phyloP scores from a whole-genome alignment of 805 yeast species.

The Kazachstania kunashirensis region DNA sequence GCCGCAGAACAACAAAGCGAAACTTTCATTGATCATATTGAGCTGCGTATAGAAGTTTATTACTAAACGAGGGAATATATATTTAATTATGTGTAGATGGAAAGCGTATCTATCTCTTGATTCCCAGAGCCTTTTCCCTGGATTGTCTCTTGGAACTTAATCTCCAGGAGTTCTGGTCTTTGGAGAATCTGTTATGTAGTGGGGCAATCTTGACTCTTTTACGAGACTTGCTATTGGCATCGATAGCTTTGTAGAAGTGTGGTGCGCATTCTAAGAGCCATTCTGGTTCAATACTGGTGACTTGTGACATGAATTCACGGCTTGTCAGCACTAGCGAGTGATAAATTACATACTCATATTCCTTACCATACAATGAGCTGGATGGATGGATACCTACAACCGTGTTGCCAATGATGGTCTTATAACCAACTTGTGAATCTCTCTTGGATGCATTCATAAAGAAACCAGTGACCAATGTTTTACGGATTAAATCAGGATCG shows the following conservation, averaged over 20 bases:
- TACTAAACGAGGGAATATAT: background rate
- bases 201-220: slow-evolving; percentile 65
- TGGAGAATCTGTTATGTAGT: slow-evolving; percentile 49
- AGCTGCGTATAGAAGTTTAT: too few relatives aligned
- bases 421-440: slow-evolving; percentile 65
- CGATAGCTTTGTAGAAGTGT: slow-evolving; percentile 58
- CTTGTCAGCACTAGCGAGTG: slow-evolving; percentile 75
- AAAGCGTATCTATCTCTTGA: slow-evolving; percentile 18
- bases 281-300: slow-evolving; percentile 68
- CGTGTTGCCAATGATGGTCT: slow-evolving; percentile 58
- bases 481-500: slow-evolving; percentile 46
- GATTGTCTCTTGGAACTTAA: slow-evolving; percentile 39
- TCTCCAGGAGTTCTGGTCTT: slow-evolving; percentile 67
- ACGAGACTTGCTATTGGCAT: slow-evolving; percentile 43
- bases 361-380: slow-evolving; percentile 51
- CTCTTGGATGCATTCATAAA: slow-evolving; percentile 59
- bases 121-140: slow-evolving; percentile 25
- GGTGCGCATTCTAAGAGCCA: slow-evolving; percentile 71
- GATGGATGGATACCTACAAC: slow-evolving; percentile 84
- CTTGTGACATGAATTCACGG: slow-evolving; percentile 86
- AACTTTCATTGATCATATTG: too few relatives aligned
- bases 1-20: too few relatives aligned
- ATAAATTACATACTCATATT: slow-evolving; percentile 71
- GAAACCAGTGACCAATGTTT: slow-evolving; percentile 57
- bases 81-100: background rate